phyloP scores from a whole-genome alignment of 768 basidiomycete genomes.

The Pleurotus platypus region DNA sequence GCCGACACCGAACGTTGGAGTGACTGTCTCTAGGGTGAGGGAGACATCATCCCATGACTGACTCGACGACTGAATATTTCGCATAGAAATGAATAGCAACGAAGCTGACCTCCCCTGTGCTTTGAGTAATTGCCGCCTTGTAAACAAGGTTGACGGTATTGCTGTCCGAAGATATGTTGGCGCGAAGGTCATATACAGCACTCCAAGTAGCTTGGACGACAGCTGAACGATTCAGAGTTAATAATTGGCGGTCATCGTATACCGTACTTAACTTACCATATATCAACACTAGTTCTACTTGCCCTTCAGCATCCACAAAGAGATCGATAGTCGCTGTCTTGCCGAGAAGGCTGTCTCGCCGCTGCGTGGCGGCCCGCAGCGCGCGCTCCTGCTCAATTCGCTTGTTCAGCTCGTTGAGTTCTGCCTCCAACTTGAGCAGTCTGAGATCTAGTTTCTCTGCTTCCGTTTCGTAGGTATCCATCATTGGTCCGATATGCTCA shows the following conservation, averaged over 20 bases:
- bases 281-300: slow-evolving; percentile 26
- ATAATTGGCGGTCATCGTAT: background rate
- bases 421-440: slow-evolving; percentile 16
- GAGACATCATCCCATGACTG: slow-evolving; percentile 20
- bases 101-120: slow-evolving; percentile 32
- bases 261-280: slow-evolving; percentile 21
- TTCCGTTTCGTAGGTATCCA: slow-evolving; percentile 20
- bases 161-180: slow-evolving; percentile 30
- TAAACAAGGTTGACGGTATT: slow-evolving; percentile 30
- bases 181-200: slow-evolving; percentile 35
- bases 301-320: slow-evolving; percentile 20
- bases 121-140: slow-evolving; percentile 35
- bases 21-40: slow-evolving; percentile 17
- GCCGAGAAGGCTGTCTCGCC: slow-evolving; percentile 13
- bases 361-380: slow-evolving; percentile 7
- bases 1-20: slow-evolving; percentile 17
- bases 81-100: background rate
- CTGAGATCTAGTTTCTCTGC: slow-evolving; percentile 22
- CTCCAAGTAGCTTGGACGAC: slow-evolving; percentile 25
- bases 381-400: slow-evolving; percentile 18
- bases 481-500: slow-evolving; percentile 13
- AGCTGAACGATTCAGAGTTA: background rate
- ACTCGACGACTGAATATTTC: background rate
- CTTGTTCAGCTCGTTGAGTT: slow-evolving; percentile 13
- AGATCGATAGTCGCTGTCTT: slow-evolving; percentile 20